These are phyloP conservation scores for Diatrype stigma DNA, from an alignment of 2,329 filamentous ascomycete genomes.

Conservation along the genomic window DNA sequence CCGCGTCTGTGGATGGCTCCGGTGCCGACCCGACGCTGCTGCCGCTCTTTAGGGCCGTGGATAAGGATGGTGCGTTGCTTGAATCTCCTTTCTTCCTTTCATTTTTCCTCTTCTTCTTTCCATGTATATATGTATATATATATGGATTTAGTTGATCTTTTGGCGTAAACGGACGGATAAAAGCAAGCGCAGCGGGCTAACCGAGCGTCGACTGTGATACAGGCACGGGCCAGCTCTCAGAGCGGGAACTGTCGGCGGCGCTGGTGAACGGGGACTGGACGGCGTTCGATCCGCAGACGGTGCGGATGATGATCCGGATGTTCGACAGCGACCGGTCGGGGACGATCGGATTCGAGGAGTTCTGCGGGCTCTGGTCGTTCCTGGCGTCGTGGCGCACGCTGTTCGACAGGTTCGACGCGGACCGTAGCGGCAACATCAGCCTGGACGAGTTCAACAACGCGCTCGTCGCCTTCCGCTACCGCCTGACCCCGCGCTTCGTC, in stretches of 20 bases:
- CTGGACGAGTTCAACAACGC: slow-evolving; percentile 86
- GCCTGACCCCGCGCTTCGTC: slow-evolving; percentile 79
- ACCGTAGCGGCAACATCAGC: slow-evolving; percentile 81
- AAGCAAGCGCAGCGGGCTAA: slow-evolving; percentile 3
- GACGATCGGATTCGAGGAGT: slow-evolving; percentile 91
- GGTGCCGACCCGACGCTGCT: slow-evolving; percentile 69
- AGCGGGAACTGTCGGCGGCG: slow-evolving; percentile 80
- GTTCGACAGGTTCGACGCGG: slow-evolving; percentile 92
- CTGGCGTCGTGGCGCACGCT: slow-evolving; percentile 89
- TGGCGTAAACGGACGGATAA: no score
- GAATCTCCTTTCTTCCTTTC: background rate
- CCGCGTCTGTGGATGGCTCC: slow-evolving; percentile 44
- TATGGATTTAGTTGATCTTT: no score
- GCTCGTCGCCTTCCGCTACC: slow-evolving; percentile 88
- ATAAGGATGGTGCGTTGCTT: slow-evolving; percentile 66
- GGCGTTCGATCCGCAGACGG: slow-evolving; percentile 87
- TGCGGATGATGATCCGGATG: slow-evolving; percentile 99
- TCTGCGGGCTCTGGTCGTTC: slow-evolving; percentile 95
- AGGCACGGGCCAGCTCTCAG: slow-evolving; percentile 78
- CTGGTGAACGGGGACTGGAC: slow-evolving; percentile 97
- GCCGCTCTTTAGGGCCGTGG: slow-evolving; percentile 84
- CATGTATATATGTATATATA: no score
- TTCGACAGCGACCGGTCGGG: slow-evolving; percentile 90
- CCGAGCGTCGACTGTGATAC: slow-evolving; percentile 14
- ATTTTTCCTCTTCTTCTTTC: background rate